Base-by-base conservation (phyloP, 305 asterid genomes). In the Fraxinus velutina region DNA sequence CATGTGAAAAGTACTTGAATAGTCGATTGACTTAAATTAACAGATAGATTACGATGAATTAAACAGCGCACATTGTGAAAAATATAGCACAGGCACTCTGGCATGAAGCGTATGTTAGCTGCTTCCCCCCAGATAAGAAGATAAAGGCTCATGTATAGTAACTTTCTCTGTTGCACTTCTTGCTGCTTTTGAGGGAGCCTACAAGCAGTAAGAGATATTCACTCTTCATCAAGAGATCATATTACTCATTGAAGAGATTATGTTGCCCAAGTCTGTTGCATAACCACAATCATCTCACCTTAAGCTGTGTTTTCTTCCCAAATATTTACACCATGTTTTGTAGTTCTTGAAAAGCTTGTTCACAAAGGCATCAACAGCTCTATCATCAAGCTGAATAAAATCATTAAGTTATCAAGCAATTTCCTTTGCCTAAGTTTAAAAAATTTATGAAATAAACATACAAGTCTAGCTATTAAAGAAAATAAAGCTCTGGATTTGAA, bases 51-150 rank as follows among this genome's bases (percentile, higher is more conserved):
- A 81, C 79, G 81, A 77, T 78, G 77, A 85, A 82, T 24, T 80
- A 85, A 84, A 84, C 70, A 80, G 86, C 98, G 88, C 79, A 96
- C 99, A 64, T 94, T 96, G 86, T 96, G 99, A 83, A 96, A 96
- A 88, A 96, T 96, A 89, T 96, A 96, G 93, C 99, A 94, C 47
- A 96, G 89, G 86, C 98, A 96, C 93, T 96, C 99, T 24, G 99
- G 99, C 94, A 96, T 90, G 92, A 96, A 96, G 77, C 99, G 96
- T 36, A 93, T 83, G 79, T 96, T 96, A 83, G 97, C 98, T 76
- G 97, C 99, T 90, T 96, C 99, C 36, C 99, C 99, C 99, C 99
- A 96, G 78, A 96, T 92, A 83, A 96, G 98, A 88, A 96, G 98
- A 89, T 92, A 96, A 74, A 96, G 98, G 79, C 98, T 98, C 98